Conservation (phyloP, 208 protist species). For the Endotrypanum monterogeii region DNA sequence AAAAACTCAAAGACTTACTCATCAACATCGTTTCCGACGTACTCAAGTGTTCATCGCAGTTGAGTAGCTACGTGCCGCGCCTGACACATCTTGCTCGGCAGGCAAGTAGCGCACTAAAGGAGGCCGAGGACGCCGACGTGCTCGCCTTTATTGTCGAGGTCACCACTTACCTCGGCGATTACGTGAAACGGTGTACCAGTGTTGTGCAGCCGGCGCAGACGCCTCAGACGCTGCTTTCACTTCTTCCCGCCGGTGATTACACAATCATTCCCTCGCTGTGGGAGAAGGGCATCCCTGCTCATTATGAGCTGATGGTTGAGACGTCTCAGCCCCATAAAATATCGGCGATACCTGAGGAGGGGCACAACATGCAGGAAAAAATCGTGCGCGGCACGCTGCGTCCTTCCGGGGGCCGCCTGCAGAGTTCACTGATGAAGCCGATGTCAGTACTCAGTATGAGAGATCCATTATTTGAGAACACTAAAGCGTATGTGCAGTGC, state of each 20-base stretch:
- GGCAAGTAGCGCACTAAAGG: conserved; percentile 18
- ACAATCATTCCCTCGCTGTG: conserved; percentile 68
- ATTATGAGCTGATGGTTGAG: conserved; percentile 67
- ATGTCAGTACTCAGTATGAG: conserved; percentile 34
- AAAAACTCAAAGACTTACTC: conserved; percentile 24
- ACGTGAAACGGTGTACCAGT: conserved; percentile 38
- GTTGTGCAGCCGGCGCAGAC: conserved; percentile 23
- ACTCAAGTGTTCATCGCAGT: conserved; percentile 44
- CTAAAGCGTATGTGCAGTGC: conserved; percentile 46
- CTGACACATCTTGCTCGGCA: conserved; percentile 42
- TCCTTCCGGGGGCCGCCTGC: conserved; percentile 12
- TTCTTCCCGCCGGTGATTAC: conserved; percentile 76
- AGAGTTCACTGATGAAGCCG: conserved; percentile 16
- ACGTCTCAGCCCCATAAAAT: conserved; percentile 65
- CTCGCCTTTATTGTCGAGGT: conserved; percentile 33
- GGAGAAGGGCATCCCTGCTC: conserved; percentile 54
- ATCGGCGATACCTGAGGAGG: conserved; percentile 43
- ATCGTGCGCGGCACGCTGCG: conserved; percentile 43
- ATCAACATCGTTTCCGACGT: conserved; percentile 38
- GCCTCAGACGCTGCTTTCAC: conserved; percentile 39
- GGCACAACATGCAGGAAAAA: conserved; percentile 46
- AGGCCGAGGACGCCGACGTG: conserved; percentile 9
- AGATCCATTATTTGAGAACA: conserved; percentile 65
- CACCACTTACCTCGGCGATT: conserved; percentile 39
- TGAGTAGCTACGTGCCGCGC: conserved; percentile 42